Base-by-base conservation (phyloP, 805 yeast genomes). In the Metschnikowia arizonensis region DNA sequence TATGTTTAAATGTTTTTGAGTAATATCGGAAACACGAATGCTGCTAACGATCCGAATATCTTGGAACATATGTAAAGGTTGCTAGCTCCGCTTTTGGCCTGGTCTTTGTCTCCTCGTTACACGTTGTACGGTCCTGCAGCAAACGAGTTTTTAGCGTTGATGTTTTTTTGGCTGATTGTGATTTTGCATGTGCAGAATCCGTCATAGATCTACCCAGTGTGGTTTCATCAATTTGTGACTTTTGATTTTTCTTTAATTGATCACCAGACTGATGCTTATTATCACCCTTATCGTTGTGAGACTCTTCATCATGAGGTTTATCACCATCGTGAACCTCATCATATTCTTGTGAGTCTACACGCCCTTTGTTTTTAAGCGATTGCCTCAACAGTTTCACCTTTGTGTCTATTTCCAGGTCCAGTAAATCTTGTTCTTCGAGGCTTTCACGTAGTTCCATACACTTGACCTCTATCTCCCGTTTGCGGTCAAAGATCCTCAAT, bases 371-470 rank as follows among this genome's bases (percentile, higher is more conserved):
- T 28, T 28, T 7, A 4, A 37, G 40, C 11, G 33, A 29, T 19
- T 37, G 25, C 18, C 40, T 15, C 25, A 37, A 37, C 17, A 19
- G n/a, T n/a, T 37, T 37, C n/a, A 37, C 40, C 17, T 21, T 26
- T 18, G 11, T 18, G 21, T 19, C 28, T 10, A 68, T 61, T 18
- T 50, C 58, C 1, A 47, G 57, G 62, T 64, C 82, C 1, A 61
- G 66, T 23, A 65, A 42, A 12, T 62, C 67, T 6, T 68, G 64
- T 23, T 79, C 83, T 50, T 80, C 85, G 15, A 81, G 55, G 31
- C 60, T 40, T 40, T 79, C 84, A 18, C 82, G 53, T 23, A 73
- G 66, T 35, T 78, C 78, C 69, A 73, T 68, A 29, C 82, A 74
- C 50, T 63, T 59, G 9, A 78, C 64, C 40, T 76, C 81, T 1